Conservation (phyloP, 148 eudicot genomes). For the Persicaria maculosa region DNA sequence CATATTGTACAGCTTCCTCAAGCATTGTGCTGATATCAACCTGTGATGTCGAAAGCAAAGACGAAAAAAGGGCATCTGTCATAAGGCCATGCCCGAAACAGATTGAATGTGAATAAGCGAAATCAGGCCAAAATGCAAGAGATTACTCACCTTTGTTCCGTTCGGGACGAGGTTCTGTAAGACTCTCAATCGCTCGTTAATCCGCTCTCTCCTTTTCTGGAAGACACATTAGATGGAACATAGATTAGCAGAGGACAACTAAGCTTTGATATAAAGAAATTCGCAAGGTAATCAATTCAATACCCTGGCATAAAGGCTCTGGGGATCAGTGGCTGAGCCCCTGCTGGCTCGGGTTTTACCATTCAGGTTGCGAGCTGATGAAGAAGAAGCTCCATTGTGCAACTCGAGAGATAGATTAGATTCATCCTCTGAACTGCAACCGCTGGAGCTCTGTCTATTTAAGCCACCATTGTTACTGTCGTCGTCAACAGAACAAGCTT, state of each 20-base stretch:
- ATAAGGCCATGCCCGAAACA: not conserved
- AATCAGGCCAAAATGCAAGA: not conserved
- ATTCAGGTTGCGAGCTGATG: slow-evolving; percentile 17
- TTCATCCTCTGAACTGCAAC: slow-evolving; percentile 40
- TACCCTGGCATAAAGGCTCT: slow-evolving; percentile 93
- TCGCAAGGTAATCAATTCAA: not conserved
- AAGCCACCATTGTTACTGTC: slow-evolving; percentile 23
- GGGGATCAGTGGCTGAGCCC: slow-evolving; percentile 89
- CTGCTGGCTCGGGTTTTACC: slow-evolving; percentile 55
- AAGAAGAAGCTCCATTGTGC: slow-evolving; percentile 19
- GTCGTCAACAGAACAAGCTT: slow-evolving; percentile 10
- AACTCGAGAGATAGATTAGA: slow-evolving; percentile 33
- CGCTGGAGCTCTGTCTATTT: slow-evolving; percentile 23
- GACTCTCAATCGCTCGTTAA: slow-evolving; percentile 64
- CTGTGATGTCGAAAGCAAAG: slow-evolving; percentile 16
- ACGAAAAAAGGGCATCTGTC: not conserved
- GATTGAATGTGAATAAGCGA: not conserved
- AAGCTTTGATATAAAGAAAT: not conserved
- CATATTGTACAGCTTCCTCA: slow-evolving; percentile 68
- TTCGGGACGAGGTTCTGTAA: slow-evolving; percentile 73
- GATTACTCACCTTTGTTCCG: slow-evolving; percentile 61
- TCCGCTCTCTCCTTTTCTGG: slow-evolving; percentile 72
- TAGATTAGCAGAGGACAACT: not conserved
- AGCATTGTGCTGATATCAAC: slow-evolving; percentile 81
- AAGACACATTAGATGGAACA: not conserved